Base-by-base conservation (phyloP, 1,284 basidiomycete genomes). In the Leccinum olivaceoglutinosum region DNA sequence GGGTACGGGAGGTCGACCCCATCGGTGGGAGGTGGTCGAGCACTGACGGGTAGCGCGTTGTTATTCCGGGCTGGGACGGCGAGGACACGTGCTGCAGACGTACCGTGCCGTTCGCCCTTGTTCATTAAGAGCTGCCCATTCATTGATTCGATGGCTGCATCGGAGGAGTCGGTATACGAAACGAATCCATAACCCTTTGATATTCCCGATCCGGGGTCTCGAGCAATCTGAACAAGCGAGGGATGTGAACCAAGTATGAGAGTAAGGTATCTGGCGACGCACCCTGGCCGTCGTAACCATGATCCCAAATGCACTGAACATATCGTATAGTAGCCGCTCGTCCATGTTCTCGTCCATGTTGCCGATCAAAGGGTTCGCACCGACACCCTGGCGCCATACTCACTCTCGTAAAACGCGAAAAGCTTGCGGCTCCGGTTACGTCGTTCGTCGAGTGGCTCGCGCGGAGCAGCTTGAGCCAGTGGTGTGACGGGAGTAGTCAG, bases 131-230 rank as follows among this genome's bases (percentile, higher is more conserved):
- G 98, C 73, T 99, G 96, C 58, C 88, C 88, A 71, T 98, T 96
- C 93, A 99, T 96, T 21, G 94, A 87, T 77, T 98, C 96, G 65
- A 97, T 87, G 5, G 97, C 96, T 16, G 93, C 93, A 76, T 99
- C 97, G 18, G 96, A 93, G 6, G 96, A 99, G 72, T 96, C 94
- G 67, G 96, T 96, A 77, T 94, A 98, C 12, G 94, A 91, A 63
- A 98, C 92, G 76, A 99, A 99, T 53, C 94, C 97, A 73, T 96
- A 98, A 63, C 94, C 94, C 80, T 98, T 98, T 32, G 94, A 96
- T 61, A 85, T 85, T 58, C 94, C 94, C 1, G 86, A 83, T 2
- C 84, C 78, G 2, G 94, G 86, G 78, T 99, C 95, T 64, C 96
- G 88, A 38, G 96, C 93, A 69, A 98, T 89, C 95, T 96, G 65